Percentiles rank a stretch among this genome's conserved stretches.
Evolutionary conservation across 306 rosid species (phyloP).

Genomic region (Sesbania bispinosa): DNA sequence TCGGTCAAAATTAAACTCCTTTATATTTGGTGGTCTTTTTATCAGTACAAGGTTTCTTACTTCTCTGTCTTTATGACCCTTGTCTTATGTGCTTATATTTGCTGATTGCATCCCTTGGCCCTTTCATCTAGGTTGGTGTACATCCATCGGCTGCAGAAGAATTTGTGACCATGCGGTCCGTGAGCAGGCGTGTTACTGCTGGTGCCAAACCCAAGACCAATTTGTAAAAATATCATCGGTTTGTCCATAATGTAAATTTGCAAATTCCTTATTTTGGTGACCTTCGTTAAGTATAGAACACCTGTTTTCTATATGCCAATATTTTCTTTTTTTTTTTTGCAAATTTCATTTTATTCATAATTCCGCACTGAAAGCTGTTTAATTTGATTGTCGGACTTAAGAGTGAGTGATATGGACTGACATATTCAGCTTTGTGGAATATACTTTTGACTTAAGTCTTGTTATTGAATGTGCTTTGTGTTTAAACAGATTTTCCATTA

Average conservation of each 20-base stretch:
- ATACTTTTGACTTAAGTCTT: too few species aligned
- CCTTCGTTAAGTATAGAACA: not conserved
- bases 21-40: not conserved
- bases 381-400: too few species aligned
- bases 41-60: not conserved
- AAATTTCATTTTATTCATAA: not conserved
- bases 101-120: not conserved
- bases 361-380: not conserved
- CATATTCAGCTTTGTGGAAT: too few species aligned
- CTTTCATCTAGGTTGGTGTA: slow-evolving; percentile 68
- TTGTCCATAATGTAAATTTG: not conserved
- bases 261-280: not conserved
- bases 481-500: too few species aligned
- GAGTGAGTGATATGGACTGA: too few species aligned
- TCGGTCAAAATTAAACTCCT: not conserved
- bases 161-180: slow-evolving; percentile 90
- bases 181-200: slow-evolving; percentile 57
- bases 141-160: slow-evolving; percentile 97
- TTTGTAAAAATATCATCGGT: not conserved
- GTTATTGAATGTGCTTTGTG: too few species aligned
- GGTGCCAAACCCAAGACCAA: slow-evolving; percentile 53
- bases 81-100: not conserved
- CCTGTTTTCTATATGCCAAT: too few species aligned
- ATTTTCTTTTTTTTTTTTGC: not conserved
- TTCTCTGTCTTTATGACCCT: not conserved